phyloP scores from a whole-genome alignment of 2,329 filamentous ascomycete species.

The Ophiosphaerella herpotricha region DNA sequence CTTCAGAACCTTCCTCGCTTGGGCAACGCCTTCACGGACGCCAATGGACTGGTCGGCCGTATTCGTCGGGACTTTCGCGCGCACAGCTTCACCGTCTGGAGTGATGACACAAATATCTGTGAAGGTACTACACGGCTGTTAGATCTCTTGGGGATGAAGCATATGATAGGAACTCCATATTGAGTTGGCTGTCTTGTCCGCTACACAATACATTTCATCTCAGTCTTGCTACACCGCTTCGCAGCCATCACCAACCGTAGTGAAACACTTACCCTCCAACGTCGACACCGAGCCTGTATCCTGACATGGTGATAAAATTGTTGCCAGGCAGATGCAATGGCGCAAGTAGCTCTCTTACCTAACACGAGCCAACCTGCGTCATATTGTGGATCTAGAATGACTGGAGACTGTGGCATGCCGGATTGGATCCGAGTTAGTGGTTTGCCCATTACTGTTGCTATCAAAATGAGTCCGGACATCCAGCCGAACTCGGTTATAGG shows the following conservation, averaged over 20 bases:
- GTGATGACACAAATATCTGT: conserved; percentile 56
- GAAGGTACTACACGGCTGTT: conserved; percentile 47
- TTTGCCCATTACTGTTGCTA: neutral
- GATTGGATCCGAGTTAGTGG: conserved; percentile 4
- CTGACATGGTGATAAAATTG: conserved; percentile 8
- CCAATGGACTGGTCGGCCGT: conserved; percentile 54
- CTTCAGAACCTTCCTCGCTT: conserved; percentile 48
- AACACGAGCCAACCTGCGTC: conserved; percentile 8
- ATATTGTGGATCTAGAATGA: conserved; percentile 11
- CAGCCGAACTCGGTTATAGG: too few relatives aligned
- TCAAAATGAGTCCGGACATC: too few relatives aligned
- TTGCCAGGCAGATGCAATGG: neutral
- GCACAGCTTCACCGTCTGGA: conserved; percentile 49
- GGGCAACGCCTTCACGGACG: conserved; percentile 52
- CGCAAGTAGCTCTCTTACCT: neutral
- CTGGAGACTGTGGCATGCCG: conserved; percentile 6
- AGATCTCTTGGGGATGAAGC: conserved; percentile 5
- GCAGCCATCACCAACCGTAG: neutral
- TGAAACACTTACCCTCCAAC: conserved; percentile 38
- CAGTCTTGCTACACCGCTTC: neutral
- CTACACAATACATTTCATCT: neutral
- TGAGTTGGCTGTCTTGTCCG: too few relatives aligned
- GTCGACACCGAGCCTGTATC: conserved; percentile 41
- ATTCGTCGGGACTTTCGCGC: conserved; percentile 55
- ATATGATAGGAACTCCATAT: neutral